phyloP scores from a whole-genome alignment of 176 grass and related monocot genomes.

The Panicum miliaceum region DNA sequence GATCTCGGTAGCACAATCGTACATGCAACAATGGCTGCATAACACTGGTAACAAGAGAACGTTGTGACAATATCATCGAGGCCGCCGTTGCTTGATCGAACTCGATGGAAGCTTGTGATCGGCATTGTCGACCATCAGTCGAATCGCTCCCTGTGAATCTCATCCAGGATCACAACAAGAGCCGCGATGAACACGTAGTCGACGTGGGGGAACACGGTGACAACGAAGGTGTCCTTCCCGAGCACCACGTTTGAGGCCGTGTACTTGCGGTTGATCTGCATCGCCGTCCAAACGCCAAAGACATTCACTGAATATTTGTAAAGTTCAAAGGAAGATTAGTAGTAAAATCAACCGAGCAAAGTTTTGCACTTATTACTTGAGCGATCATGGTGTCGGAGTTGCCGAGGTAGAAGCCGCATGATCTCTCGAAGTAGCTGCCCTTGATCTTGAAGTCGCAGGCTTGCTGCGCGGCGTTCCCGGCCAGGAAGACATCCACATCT shows the following conservation, averaged over 20 bases:
- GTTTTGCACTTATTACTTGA: constrained; percentile 39
- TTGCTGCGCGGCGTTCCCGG: constrained; percentile 48
- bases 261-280: constrained; percentile 63
- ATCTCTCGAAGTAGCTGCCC: constrained; percentile 66
- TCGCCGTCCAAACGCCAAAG: not conserved
- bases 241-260: constrained; percentile 54
- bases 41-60: too few species aligned
- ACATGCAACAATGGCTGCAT: too few species aligned
- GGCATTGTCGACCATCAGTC: not conserved
- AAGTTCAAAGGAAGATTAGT: not conserved
- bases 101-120: too few species aligned
- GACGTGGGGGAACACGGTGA: constrained; percentile 53
- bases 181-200: constrained; percentile 62
- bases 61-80: too few species aligned
- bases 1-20: too few species aligned
- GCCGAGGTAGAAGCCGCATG: constrained; percentile 54
- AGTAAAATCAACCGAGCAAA: not conserved
- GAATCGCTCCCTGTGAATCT: constrained; percentile 46
- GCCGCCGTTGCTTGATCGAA: too few species aligned
- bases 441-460: constrained; percentile 74
- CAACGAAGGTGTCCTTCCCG: constrained; percentile 53
- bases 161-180: constrained; percentile 71
- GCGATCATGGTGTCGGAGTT: constrained; percentile 52
- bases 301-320: not conserved
- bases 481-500: constrained; percentile 63